These are phyloP conservation scores for Hippophae tibetana DNA, from an alignment of 306 rosid genomes.

Conservation along the genomic window DNA sequence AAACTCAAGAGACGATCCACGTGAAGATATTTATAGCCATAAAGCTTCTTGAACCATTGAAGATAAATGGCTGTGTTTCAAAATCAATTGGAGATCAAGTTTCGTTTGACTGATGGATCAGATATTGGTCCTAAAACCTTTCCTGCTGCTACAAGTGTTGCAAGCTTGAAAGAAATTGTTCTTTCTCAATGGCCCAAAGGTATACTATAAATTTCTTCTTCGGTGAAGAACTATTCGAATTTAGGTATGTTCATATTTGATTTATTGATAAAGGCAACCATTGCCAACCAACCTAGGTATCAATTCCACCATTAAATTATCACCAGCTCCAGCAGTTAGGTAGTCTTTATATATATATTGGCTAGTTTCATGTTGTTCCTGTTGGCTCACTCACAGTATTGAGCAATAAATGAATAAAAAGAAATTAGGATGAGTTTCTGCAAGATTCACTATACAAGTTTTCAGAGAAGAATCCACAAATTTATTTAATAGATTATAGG, in stretches of 20 bases:
- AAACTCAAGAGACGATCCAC: slow-evolving; percentile 6
- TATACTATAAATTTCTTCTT: slow-evolving; percentile 16
- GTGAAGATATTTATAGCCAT: slow-evolving; percentile 8
- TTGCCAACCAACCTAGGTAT: no score
- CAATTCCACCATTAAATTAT: no score
- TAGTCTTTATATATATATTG: neutral
- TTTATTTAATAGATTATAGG: no score
- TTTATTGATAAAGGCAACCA: no score
- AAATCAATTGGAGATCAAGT: slow-evolving; percentile 77
- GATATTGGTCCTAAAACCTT: slow-evolving; percentile 79
- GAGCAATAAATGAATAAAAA: no score
- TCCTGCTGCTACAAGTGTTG: slow-evolving; percentile 69
- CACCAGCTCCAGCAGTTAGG: neutral
- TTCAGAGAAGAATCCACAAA: no score
- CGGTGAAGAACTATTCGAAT: neutral
- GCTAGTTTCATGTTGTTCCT: neutral
- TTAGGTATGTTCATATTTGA: no score
- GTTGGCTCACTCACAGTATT: no score
- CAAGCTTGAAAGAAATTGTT: slow-evolving; percentile 64
- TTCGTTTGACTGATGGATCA: slow-evolving; percentile 72
- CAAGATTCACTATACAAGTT: no score
- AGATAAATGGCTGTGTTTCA: slow-evolving; percentile 54
- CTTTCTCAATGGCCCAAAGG: slow-evolving; percentile 95
- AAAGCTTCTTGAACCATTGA: slow-evolving; percentile 18
- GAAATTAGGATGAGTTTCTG: no score